Base-by-base conservation (phyloP, 495 filamentous ascomycete species). In the Tuber brumale region DNA sequence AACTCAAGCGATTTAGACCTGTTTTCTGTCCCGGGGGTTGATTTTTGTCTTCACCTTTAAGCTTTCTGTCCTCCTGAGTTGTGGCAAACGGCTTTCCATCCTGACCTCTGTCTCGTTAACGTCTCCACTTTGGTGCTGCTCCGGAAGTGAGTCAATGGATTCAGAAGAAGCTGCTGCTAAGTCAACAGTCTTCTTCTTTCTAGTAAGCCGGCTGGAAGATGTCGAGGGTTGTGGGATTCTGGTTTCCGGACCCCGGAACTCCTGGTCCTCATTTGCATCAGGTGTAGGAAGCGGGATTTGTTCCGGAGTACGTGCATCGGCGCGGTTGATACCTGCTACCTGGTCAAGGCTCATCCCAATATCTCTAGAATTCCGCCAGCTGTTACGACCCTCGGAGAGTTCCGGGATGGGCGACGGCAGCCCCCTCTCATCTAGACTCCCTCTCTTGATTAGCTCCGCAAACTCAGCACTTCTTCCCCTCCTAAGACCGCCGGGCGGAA, bases 1-100 rank as follows among this genome's bases (percentile, higher is more conserved):
- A 66, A 66, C 57, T 66, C 57, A 66, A 66, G 57, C 57, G 27
- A 66, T 66, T 66, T 66, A 66, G 27, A 66, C 57, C 57, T 35
- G 57, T 16, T 66, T 35, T 35, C 31, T 66, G 27, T 66, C 57
- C 57, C 57, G 57, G 57, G 57, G 57, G 27, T 35, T 66, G 31
- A 66, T 66, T 19, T 7, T 66, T n/a, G 12, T 66, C 57, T 66
- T 66, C 57, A 66, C 57, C 57, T 66, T 66, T 66, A 66, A 66
- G 14, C 57, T 35, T 35, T 66, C 57, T 66, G 57, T 66, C 57
- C 57, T 66, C 57, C 57, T 66, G 5, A 66, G 18, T 66, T 66
- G 57, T 66, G 57, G 57, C 27, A 66, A 66, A 66, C 57, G 27
- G 57, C 57, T 66, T 66, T 66, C 57, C 57, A 35, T 66, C 31